Evolutionary conservation across 306 rosid species (phyloP), one percentile per base, ranked within the genome.

Genomic region (Luffa aegyptiaca): DNA sequence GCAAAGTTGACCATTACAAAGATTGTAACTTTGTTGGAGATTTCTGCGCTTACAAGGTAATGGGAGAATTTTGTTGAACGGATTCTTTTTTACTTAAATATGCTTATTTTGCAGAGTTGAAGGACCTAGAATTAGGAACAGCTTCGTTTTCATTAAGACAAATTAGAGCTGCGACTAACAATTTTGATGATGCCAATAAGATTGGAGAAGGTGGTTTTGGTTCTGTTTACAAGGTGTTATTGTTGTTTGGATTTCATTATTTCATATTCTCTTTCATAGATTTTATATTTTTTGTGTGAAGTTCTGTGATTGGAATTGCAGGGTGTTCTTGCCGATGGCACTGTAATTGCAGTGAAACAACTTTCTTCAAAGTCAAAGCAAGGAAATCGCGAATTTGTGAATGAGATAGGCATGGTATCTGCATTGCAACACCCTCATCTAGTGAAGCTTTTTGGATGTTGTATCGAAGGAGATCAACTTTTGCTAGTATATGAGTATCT

Each of bases 161-260:
- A 84, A 81, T 92, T n/a, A 87, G 57, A 86, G 86, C 85, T 53
- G 92, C 97, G 57, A 90, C 93, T 6, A 79, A 71, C 44, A 84
- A 92, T 80, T 92, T 92, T 66, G 91, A 88, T 70, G 41, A 17
- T 45, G 53, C 84, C 36, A 77, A 68, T 65, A 90, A 88, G 83
- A 88, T 90, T 44, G 93, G 91, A 8, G 96, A 89, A 81, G 93
- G 96, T 58, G 96, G 89, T 18, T 90, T 90, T 84, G 92, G 95
- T 70, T 84, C 87, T 3, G 90, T 91, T 7, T 89, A 77, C 51
- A 91, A 89, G 96, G 93, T 89, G 41, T 48, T 26, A 82, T 10
- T 36, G 70, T 65, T 12, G 21, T 65, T 76, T 84, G 17, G 8
- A 36, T 42, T n/a, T 72, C 39, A 48, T 11, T 46, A 20, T 46